A percentile compares a stretch with the other conserved stretches of the same genome.
These are phyloP conservation scores for Cephaloascus albidus DNA, from an alignment of 805 yeast species.

Conservation along the genomic window DNA sequence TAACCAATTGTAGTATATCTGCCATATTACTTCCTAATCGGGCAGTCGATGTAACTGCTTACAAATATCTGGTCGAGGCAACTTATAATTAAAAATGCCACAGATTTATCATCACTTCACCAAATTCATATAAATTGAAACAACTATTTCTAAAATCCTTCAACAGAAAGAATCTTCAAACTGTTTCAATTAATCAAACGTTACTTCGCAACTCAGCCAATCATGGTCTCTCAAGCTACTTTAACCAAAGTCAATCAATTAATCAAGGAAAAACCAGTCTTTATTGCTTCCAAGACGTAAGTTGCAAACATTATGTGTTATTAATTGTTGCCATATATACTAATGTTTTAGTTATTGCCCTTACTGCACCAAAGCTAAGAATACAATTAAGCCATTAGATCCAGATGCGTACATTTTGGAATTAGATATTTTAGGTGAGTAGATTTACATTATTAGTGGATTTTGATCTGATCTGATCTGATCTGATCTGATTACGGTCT, in stretches of 20 bases:
- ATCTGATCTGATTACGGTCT: too few species aligned
- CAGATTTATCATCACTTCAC: too few species aligned
- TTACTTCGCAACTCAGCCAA: constrained; percentile 7
- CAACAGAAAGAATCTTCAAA: not conserved
- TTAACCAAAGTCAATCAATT: constrained; percentile 50
- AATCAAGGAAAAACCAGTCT: constrained; percentile 57
- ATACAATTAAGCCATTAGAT: constrained; percentile 25
- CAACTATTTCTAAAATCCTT: too few species aligned
- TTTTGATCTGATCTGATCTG: too few species aligned
- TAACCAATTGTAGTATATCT: too few species aligned
- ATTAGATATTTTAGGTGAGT: constrained; percentile 26
- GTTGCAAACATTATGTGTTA: constrained; percentile 1
- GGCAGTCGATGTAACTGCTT: too few species aligned
- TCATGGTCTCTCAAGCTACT: constrained; percentile 52
- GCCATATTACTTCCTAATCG: too few species aligned
- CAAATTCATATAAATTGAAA: too few species aligned
- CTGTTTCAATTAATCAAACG: not conserved
- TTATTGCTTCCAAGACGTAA: constrained; percentile 74
- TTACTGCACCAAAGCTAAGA: constrained; percentile 31
- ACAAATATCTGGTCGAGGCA: too few species aligned
- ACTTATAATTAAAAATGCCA: too few species aligned
- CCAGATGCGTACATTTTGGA: constrained; percentile 45
- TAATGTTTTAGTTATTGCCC: constrained; percentile 29
- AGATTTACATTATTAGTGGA: too few species aligned
- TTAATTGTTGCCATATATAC: not conserved